phyloP scores from a whole-genome alignment of 208 protist species.

The Wallacemonas sp. region DNA sequence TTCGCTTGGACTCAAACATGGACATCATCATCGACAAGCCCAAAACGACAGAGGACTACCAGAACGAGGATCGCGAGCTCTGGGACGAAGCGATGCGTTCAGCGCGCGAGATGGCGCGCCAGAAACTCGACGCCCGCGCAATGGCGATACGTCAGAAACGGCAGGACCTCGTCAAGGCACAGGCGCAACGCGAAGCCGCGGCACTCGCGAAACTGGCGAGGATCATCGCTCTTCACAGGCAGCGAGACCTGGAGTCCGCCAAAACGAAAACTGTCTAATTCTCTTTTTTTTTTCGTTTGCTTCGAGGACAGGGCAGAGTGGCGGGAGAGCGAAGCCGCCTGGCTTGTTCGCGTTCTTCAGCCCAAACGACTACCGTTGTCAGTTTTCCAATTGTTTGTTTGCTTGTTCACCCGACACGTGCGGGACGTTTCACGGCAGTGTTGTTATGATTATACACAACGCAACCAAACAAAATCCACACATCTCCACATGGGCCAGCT shows the following conservation, averaged over 20 bases:
- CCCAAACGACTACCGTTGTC: no score
- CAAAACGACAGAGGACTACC: conserved; percentile 18
- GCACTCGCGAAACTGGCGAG: conserved; percentile 78
- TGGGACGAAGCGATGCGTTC: conserved; percentile 54
- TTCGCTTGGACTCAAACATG: conserved; percentile 37
- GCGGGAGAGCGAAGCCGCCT: no score
- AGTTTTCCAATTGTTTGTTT: no score
- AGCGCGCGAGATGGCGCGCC: conserved; percentile 49
- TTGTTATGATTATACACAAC: no score
- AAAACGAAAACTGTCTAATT: conserved; percentile 9
- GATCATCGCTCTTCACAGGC: conserved; percentile 56
- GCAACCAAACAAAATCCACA: no score
- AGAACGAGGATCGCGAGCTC: conserved; percentile 39
- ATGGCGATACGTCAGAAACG: conserved; percentile 25
- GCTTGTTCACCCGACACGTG: no score
- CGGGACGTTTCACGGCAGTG: no score
- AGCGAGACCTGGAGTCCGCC: conserved; percentile 12
- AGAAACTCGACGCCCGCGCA: conserved; percentile 46
- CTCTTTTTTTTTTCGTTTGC: no score
- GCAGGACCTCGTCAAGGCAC: conserved; percentile 47
- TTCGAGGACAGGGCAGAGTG: no score
- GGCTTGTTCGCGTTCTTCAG: no score
- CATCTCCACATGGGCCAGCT: no score
- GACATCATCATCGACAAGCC: conserved; percentile 17
- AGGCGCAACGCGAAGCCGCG: conserved; percentile 57